Percentiles rank a stretch among this genome's conserved stretches.
These are phyloP conservation scores for Metschnikowia matae DNA, from an alignment of 805 yeast genomes.

Conservation along the genomic window DNA sequence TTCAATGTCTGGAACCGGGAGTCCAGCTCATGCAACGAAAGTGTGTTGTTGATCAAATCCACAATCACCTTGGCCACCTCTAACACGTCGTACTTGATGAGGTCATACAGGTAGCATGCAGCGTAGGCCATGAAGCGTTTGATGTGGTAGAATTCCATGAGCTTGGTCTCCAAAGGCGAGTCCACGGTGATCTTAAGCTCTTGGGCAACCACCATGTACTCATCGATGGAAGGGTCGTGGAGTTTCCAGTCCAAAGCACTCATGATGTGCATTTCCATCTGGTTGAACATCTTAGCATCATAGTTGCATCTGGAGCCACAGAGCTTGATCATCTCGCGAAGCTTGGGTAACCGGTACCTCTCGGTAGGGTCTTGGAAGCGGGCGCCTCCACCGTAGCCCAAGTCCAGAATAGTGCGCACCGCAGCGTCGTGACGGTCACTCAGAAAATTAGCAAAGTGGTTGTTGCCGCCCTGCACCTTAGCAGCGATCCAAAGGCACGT, in stretches of 20 bases:
- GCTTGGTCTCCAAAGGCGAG: slow-evolving; percentile 4
- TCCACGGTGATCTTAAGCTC: slow-evolving; percentile 36
- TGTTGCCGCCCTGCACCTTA: slow-evolving; percentile 74
- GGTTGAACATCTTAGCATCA: slow-evolving; percentile 43
- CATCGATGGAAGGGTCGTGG: slow-evolving; percentile 53
- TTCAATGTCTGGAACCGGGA: slow-evolving; percentile 23
- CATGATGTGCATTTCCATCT: slow-evolving; percentile 75
- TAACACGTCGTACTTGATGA: slow-evolving; percentile 18
- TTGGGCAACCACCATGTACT: slow-evolving; percentile 28
- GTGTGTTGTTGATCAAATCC: slow-evolving; percentile 30
- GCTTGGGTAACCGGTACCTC: slow-evolving; percentile 64
- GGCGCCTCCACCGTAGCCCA: slow-evolving; percentile 51
- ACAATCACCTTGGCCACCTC: slow-evolving; percentile 27
- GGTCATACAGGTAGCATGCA: slow-evolving; percentile 44
- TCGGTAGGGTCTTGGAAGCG: slow-evolving; percentile 66
- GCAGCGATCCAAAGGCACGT: slow-evolving; percentile 93
- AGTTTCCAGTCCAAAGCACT: slow-evolving; percentile 70
- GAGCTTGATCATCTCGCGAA: slow-evolving; percentile 59
- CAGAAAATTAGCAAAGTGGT: slow-evolving; percentile 51
- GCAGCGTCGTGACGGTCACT: slow-evolving; percentile 9
- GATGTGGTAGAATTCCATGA: slow-evolving; percentile 38
- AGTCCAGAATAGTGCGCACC: slow-evolving; percentile 32
- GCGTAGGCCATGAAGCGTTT: slow-evolving; percentile 50
- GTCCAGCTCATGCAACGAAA: slow-evolving; percentile 20
- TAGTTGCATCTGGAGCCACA: slow-evolving; percentile 63